Evolutionary conservation across 176 grass and related monocot genomes (phyloP), one percentile per base, ranked within the genome.

Genomic region (Alloteropsis semialata): DNA sequence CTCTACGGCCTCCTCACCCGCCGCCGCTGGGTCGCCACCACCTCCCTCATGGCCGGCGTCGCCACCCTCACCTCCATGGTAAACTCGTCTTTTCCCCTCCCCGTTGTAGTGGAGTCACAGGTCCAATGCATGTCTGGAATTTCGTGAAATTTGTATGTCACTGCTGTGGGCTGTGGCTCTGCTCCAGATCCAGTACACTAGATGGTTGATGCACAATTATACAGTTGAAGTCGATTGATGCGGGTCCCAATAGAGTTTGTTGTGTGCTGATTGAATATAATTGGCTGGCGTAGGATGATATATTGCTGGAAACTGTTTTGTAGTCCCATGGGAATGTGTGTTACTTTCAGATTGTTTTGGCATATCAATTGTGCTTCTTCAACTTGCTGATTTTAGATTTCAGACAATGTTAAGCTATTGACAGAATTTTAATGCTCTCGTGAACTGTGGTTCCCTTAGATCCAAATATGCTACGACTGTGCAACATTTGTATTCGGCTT

Each of bases 21-120:
- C 15, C 90, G 88, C 77, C 86, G 76, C 27, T 97, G 95, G 95
- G 83, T 60, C 0, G 61, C 88, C 76, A 97, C 95, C 28, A 92
- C 95, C 74, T 92, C 80, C 65, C 92, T 94, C 72, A 91, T 97
- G 90, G 49, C 32, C n/a, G 95, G 95, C 58, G 84, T 94, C 71
- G 78, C 81, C 74, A 72, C 88, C 24, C 90, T 76, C 71, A 94
- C 92, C 28, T 89, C 95, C 62, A 86, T 94, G 95, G 95, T 97
- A 92, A 81, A 84, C 2, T 36, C 27, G 5, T 54, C 22, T 11
- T 18, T 18, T n/a, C 3, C 27, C 1, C 0, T 24, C 4, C 28
- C 27, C 21, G 3, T n/a, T 78, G 1, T 13, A 19, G 33, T 24
- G 17, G 57, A 22, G 75, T 2, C 36, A 59, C 15, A 43, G 18